phyloP scores from a whole-genome alignment of 2,329 filamentous ascomycete genomes.

The Nemania serpens region DNA sequence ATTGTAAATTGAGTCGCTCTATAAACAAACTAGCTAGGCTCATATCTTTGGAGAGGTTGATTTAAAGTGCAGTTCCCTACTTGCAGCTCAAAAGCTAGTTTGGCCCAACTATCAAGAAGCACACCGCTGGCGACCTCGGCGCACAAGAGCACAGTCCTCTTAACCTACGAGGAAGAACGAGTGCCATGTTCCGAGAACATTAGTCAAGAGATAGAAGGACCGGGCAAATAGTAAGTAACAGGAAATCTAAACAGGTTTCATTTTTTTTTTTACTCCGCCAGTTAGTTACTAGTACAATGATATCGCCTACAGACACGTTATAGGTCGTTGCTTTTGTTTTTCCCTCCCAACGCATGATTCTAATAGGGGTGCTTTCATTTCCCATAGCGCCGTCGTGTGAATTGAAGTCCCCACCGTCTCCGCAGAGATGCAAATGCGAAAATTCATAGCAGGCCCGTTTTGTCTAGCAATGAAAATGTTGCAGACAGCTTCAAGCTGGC shows the following conservation, averaged over 20 bases:
- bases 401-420: constrained; percentile 37
- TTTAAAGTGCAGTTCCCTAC: no score
- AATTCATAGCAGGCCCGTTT: constrained; percentile 31
- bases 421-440: constrained; percentile 36
- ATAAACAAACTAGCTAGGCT: no score
- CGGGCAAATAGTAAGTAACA: background rate
- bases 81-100: no score
- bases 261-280: constrained; percentile 18
- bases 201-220: no score
- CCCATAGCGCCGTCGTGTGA: constrained; percentile 33
- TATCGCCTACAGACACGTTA: constrained; percentile 17
- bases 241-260: constrained; percentile 16
- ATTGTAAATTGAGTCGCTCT: no score
- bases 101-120: no score
- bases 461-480: constrained; percentile 33
- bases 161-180: no score
- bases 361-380: constrained; percentile 41
- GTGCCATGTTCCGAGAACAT: no score
- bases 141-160: no score
- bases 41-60: no score
- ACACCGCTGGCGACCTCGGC: no score
- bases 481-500: constrained; percentile 17
- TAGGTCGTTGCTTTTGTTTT: constrained; percentile 33
- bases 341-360: constrained; percentile 33
- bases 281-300: constrained; percentile 38